Percentiles rank a stretch among this genome's conserved stretches.
Conservation (phyloP, 106 monocot genomes). For the Ottelia alismoides region DNA sequence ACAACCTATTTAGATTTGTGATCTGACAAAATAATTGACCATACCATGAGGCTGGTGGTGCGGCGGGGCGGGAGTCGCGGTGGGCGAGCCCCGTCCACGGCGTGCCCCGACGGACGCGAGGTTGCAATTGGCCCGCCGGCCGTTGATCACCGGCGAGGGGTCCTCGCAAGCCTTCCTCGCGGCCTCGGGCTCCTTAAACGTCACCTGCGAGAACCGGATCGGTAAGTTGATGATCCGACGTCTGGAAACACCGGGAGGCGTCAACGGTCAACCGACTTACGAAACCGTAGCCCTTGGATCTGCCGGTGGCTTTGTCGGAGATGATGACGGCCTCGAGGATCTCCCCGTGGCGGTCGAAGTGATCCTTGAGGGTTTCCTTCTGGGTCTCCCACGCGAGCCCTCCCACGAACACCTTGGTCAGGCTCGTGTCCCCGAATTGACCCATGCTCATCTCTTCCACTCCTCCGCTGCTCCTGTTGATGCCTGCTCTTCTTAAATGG, state of each 20-base stretch:
- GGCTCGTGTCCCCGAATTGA: slow-evolving; percentile 1
- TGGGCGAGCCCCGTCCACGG: neutral
- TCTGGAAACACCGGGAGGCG: too few relatives aligned
- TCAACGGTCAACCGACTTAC: too few relatives aligned
- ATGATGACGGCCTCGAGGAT: slow-evolving; percentile 20
- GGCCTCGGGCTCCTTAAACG: slow-evolving; percentile 16
- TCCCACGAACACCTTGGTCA: slow-evolving; percentile 19
- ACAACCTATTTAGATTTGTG: too few relatives aligned
- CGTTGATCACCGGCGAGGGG: slow-evolving; percentile 56
- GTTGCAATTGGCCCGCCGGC: slow-evolving; percentile 63
- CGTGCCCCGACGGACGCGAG: slow-evolving; percentile 9
- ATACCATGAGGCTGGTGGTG: too few relatives aligned
- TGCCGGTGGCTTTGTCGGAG: slow-evolving; percentile 16
- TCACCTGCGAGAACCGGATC: slow-evolving; percentile 8
- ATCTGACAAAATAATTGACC: too few relatives aligned
- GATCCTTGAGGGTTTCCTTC: slow-evolving; percentile 7
- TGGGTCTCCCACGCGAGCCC: too few relatives aligned
- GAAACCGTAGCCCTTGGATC: slow-evolving; percentile 20
- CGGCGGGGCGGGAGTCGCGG: neutral
- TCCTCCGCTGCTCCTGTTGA: neutral
- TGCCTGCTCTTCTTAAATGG: too few relatives aligned
- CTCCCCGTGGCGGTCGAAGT: slow-evolving; percentile 14
- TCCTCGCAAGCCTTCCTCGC: slow-evolving; percentile 30
- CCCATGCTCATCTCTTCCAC: slow-evolving; percentile 1
- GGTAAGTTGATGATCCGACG: too few relatives aligned